Base-by-base conservation (phyloP, 768 basidiomycete genomes). In the Boletus rubropictus region DNA sequence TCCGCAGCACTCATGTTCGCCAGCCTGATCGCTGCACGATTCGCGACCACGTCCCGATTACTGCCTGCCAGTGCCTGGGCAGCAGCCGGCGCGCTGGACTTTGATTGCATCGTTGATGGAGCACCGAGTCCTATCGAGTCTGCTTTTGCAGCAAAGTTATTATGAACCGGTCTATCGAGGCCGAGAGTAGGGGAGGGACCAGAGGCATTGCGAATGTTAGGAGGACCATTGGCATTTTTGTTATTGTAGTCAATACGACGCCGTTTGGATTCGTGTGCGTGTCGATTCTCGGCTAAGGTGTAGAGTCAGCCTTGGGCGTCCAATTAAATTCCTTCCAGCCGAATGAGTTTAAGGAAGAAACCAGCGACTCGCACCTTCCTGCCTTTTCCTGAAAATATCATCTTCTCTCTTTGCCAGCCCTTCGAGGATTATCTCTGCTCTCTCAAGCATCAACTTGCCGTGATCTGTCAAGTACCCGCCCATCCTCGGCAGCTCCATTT, bases 1-100 rank as follows among this genome's bases (percentile, higher is more conserved):
- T 98, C 90, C 46, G 94, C 94, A 37, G 95, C 95, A 72, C 82
- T 90, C 82, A 98, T 81, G 63, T 98, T 98, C 24, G 95, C 95
- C 80, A 95, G 84, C 50, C 94, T 82, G 54, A 96, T 90, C 21
- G 88, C 89, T 53, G 81, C 80, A 34, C 91, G 81, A 66, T 95
- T 95, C 40, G 85, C 84, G 24, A 94, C 91, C 49, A 95, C 81
- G 65, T 93, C 89, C 46, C 80, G 79, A 65, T 94, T 95, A n/a
- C 86, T 86, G 18, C 89, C 89, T 34, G 80, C 84, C 43, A 94
- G 72, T 34, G 86, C 87, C 55, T 84, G 82, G 11, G 78, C 73
- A 46, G 85, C 87, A 42, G 75, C 70, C 39, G 84, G 75, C 2
- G 69, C 70, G 56, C 80, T 79, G 48, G 74, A 69, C 35, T 74